Conservation (phyloP, 2,329 filamentous ascomycete species). For the Penicillium olsonii region DNA sequence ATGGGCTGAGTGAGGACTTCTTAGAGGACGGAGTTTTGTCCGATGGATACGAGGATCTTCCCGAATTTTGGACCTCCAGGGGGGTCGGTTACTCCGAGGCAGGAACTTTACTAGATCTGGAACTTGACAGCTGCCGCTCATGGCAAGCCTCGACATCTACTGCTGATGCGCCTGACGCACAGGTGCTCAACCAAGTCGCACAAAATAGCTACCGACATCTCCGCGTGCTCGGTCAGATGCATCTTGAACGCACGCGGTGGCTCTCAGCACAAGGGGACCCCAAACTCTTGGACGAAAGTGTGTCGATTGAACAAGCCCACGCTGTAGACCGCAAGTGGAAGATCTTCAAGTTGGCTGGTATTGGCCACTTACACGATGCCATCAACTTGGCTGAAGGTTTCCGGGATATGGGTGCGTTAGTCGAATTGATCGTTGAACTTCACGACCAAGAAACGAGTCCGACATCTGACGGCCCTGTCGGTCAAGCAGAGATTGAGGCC, state of each 20-base stretch:
- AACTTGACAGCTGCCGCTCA: constrained; percentile 42
- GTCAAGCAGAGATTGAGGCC: constrained; percentile 34
- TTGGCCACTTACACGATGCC: constrained; percentile 59
- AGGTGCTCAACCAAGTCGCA: constrained; percentile 51
- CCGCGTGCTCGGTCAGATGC: constrained; percentile 58
- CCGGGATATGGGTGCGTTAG: constrained; percentile 63
- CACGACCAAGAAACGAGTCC: constrained; percentile 38
- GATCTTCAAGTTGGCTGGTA: constrained; percentile 49
- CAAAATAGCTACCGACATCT: constrained; percentile 57
- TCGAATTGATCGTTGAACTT: constrained; percentile 49
- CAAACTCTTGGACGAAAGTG: constrained; percentile 51
- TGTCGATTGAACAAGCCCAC: constrained; percentile 48
- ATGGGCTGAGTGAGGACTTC: constrained; percentile 70
- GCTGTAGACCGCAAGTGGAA: constrained; percentile 47
- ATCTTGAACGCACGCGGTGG: constrained; percentile 63
- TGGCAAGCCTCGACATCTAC: constrained; percentile 39
- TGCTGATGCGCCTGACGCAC: constrained; percentile 33
- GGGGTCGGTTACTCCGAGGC: constrained; percentile 40
- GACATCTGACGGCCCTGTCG: constrained; percentile 10
- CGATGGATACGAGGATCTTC: constrained; percentile 67
- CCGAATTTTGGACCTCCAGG: constrained; percentile 83
- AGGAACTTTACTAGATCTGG: constrained; percentile 41
- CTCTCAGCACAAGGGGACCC: constrained; percentile 54
- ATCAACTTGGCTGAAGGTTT: constrained; percentile 65
- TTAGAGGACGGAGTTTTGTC: constrained; percentile 66